Percentiles rank a stretch among this genome's conserved stretches.
phyloP scores from a whole-genome alignment of 2,329 filamentous ascomycete genomes.

The Penicillium sp. region DNA sequence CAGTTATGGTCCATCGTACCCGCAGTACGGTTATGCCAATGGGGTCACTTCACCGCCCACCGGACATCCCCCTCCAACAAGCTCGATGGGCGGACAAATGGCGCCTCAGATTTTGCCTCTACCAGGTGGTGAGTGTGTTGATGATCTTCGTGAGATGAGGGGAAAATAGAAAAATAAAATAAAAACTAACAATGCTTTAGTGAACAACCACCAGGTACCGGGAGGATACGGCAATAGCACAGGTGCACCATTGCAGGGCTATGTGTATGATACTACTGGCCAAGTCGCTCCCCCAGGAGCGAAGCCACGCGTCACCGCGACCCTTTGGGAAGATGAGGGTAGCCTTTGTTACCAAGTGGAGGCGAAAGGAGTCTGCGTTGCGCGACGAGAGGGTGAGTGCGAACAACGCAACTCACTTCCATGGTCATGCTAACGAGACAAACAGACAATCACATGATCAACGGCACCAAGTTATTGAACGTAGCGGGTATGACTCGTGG shows the following conservation, averaged over 20 bases:
- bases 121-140: constrained; percentile 42
- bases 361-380: constrained; percentile 92
- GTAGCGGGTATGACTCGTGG: constrained; percentile 98
- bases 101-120: constrained; percentile 72
- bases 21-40: constrained; percentile 72
- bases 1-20: constrained; percentile 67
- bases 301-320: constrained; percentile 95
- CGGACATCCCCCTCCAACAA: constrained; percentile 66
- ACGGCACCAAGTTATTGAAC: constrained; percentile 94
- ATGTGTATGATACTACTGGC: constrained; percentile 78
- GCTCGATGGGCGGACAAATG: constrained; percentile 65
- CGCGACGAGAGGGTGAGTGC: constrained; percentile 77
- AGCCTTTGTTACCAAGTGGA: constrained; percentile 98
- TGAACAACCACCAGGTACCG: constrained; percentile 35
- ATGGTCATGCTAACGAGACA: neutral
- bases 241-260: constrained; percentile 45
- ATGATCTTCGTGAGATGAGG: constrained; percentile 6
- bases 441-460: constrained; percentile 97
- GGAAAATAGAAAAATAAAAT: neutral
- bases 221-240: constrained; percentile 42
- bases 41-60: constrained; percentile 79
- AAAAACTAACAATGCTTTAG: constrained; percentile 26
- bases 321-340: constrained; percentile 96
- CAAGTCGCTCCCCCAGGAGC: constrained; percentile 90
- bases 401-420: neutral